Conservation (phyloP, 768 basidiomycete species). For the Trametes cingulata region DNA sequence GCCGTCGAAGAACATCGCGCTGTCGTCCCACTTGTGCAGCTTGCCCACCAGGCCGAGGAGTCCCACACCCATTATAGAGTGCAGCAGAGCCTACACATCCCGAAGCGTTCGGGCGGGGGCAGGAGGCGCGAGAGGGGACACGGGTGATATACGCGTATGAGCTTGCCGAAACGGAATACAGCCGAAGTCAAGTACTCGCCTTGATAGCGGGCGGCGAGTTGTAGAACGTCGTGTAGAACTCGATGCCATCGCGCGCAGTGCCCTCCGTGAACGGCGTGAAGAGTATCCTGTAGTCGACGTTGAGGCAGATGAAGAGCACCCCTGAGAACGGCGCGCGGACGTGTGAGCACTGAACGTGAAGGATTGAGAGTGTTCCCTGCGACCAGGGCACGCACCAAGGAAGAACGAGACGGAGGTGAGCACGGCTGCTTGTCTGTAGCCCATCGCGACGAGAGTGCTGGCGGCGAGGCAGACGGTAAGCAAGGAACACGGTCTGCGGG, state of each 20-base stretch:
- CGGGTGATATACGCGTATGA: slow-evolving; percentile 1
- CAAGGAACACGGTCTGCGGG: neutral
- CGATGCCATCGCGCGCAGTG: slow-evolving; percentile 72
- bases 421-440: slow-evolving; percentile 88
- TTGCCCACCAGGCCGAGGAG: slow-evolving; percentile 76
- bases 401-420: slow-evolving; percentile 88
- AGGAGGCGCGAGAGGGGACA: neutral
- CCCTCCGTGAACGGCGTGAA: slow-evolving; percentile 68
- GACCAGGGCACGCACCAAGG: slow-evolving; percentile 59
- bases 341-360: slow-evolving; percentile 6
- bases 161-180: neutral
- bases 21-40: slow-evolving; percentile 86
- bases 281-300: slow-evolving; percentile 84
- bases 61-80: slow-evolving; percentile 81
- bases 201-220: slow-evolving; percentile 93
- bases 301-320: slow-evolving; percentile 81
- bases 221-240: slow-evolving; percentile 92
- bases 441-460: slow-evolving; percentile 49
- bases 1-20: slow-evolving; percentile 94
- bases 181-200: slow-evolving; percentile 40
- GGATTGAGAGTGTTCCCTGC: slow-evolving; percentile 20
- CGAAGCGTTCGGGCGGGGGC: neutral
- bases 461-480: slow-evolving; percentile 7
- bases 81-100: slow-evolving; percentile 69
- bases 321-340: slow-evolving; percentile 42